phyloP scores from a whole-genome alignment of 1,284 basidiomycete species.

The Malassezia slooffiae region DNA sequence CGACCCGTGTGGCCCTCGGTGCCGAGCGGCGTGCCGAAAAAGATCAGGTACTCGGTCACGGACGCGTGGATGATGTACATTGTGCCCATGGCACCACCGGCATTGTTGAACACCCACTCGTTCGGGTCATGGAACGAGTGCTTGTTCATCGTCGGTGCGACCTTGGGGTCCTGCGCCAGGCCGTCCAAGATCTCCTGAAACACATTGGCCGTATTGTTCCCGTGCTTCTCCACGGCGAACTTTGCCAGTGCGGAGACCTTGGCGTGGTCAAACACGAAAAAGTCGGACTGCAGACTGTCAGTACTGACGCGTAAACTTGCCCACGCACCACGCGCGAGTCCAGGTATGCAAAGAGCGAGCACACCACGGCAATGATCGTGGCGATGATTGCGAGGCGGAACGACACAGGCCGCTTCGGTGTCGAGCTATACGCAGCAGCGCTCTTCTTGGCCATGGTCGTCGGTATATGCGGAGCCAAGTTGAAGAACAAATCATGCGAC shows the following conservation, averaged over 20 bases:
- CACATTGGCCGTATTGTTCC: constrained; percentile 32
- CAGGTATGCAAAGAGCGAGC: background rate
- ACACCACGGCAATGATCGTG: constrained; percentile 5
- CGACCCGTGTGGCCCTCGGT: constrained; percentile 91
- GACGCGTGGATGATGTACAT: constrained; percentile 95
- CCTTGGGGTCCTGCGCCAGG: constrained; percentile 30
- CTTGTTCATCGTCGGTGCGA: constrained; percentile 32
- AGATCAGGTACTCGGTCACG: constrained; percentile 68
- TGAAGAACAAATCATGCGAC: constrained; percentile 1
- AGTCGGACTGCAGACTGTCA: constrained; percentile 12
- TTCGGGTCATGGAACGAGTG: constrained; percentile 45
- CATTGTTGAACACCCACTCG: constrained; percentile 97
- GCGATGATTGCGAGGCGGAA: constrained; percentile 4
- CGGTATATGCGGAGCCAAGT: background rate
- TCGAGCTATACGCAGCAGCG: too few relatives aligned
- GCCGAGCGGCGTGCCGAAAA: constrained; percentile 89
- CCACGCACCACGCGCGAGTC: constrained; percentile 5
- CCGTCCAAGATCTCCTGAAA: constrained; percentile 35
- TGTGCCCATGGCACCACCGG: constrained; percentile 90
- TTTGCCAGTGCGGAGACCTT: constrained; percentile 28
- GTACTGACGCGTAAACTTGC: too few relatives aligned
- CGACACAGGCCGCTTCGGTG: background rate
- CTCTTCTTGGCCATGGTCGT: constrained; percentile 1
- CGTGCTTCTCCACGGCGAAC: constrained; percentile 23
- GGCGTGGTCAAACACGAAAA: constrained; percentile 40